Evolutionary conservation across 306 rosid genomes (phyloP).

Genomic region (Lathyrus tuberosus): DNA sequence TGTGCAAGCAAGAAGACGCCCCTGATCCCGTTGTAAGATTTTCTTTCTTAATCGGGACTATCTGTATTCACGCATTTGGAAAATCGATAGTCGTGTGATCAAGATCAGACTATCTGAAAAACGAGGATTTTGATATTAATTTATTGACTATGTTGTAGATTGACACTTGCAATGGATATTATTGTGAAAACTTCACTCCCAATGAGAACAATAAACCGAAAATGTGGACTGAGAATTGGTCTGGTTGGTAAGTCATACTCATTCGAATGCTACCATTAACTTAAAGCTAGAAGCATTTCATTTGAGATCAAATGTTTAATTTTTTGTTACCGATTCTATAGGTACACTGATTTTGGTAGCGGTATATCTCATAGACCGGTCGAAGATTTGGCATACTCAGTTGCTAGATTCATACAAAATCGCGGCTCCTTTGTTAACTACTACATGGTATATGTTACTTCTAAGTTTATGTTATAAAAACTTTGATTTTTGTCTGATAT

Average conservation of each 20-base stretch:
- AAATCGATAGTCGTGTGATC: too few species aligned
- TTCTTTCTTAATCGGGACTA: too few species aligned
- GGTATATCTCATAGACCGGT: slow-evolving; percentile 79
- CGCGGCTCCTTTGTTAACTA: slow-evolving; percentile 89
- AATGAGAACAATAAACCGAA: slow-evolving; percentile 76
- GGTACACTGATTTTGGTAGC: slow-evolving; percentile 95
- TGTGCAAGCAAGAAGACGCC: slow-evolving; percentile 90
- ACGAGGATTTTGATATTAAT: not conserved
- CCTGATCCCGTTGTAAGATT: slow-evolving; percentile 81
- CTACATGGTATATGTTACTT: slow-evolving; percentile 66
- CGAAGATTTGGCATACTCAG: slow-evolving; percentile 87
- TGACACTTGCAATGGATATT: slow-evolving; percentile 88
- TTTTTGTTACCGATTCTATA: slow-evolving; percentile 31
- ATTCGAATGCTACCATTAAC: slow-evolving; percentile 12
- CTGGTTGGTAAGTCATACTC: slow-evolving; percentile 78
- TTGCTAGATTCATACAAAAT: slow-evolving; percentile 86
- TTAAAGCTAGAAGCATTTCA: not conserved
- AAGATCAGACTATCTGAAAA: too few species aligned
- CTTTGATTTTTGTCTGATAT: slow-evolving; percentile 24
- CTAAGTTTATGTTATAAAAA: slow-evolving; percentile 6
- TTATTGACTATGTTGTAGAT: slow-evolving; percentile 52
- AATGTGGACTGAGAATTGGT: slow-evolving; percentile 93
- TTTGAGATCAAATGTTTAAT: not conserved
- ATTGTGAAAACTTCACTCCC: slow-evolving; percentile 81
- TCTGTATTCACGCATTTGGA: too few species aligned